Conservation (phyloP, 495 filamentous ascomycete genomes). For the Podospora pseudocomata region DNA sequence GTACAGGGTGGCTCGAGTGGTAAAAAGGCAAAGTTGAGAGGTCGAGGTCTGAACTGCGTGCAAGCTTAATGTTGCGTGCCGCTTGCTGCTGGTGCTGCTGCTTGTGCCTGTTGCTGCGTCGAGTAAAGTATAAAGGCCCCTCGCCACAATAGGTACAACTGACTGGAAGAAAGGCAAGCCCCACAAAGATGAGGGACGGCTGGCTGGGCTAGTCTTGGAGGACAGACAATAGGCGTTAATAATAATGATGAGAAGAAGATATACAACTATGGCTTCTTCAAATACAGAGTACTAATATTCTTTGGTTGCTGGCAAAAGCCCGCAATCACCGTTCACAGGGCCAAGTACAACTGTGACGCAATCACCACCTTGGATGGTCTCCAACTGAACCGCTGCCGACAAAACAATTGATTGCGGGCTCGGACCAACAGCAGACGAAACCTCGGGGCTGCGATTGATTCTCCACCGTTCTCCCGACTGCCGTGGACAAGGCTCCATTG, state of each 20-base stretch:
- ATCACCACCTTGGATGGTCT: not conserved
- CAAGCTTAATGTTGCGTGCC: not conserved
- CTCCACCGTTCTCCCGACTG: constrained; percentile 4
- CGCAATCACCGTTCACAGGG: not conserved
- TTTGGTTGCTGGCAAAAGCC: not conserved
- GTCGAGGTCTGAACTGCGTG: not conserved
- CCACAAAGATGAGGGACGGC: constrained; percentile 12
- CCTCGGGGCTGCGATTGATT: not conserved
- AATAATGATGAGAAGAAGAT: not conserved
- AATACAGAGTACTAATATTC: not conserved
- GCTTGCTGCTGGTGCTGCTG: not conserved
- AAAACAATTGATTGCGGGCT: not conserved
- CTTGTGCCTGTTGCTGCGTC: not conserved
- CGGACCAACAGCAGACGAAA: not conserved
- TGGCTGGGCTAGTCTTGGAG: not conserved
- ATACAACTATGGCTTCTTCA: not conserved
- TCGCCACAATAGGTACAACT: constrained; percentile 8
- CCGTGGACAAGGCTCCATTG: not conserved
- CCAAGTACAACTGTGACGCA: not conserved
- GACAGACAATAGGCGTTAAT: constrained; percentile 1
- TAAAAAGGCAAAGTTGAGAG: not conserved
- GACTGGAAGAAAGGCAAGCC: constrained; percentile 2
- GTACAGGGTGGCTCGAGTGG: not conserved
- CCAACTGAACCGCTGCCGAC: no score
- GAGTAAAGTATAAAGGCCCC: constrained; percentile 7